A percentile compares a stretch with the other conserved stretches of the same genome.
Evolutionary conservation across 768 basidiomycete species (phyloP).

Genomic region (Melanogaster broomeanus): DNA sequence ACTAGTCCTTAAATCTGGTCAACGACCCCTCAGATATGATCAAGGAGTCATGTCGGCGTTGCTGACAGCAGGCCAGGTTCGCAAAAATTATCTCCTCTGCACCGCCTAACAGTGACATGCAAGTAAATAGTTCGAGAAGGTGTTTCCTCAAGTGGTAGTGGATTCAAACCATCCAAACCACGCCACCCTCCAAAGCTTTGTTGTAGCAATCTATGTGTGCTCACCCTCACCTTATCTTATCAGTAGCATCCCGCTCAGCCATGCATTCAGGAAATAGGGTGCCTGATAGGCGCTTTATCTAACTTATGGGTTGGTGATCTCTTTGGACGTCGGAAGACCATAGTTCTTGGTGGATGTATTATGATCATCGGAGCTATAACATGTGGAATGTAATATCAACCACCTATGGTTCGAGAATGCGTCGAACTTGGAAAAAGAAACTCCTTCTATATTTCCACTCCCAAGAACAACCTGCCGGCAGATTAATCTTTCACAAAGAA

Average conservation of each 20-base stretch:
- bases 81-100: neutral
- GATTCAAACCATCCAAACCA: slow-evolving; percentile 39
- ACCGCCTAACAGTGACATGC: slow-evolving; percentile 4
- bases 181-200: slow-evolving; percentile 58
- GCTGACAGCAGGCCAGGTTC: slow-evolving; percentile 54
- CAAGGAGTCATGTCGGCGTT: slow-evolving; percentile 74
- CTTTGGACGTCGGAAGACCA: slow-evolving; percentile 59
- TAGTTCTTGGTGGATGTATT: slow-evolving; percentile 55
- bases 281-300: slow-evolving; percentile 61
- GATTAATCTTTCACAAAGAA: no score
- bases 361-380: slow-evolving; percentile 70
- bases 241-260: neutral
- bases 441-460: no score
- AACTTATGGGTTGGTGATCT: slow-evolving; percentile 63
- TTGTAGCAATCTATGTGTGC: slow-evolving; percentile 59
- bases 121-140: slow-evolving; percentile 54
- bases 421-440: no score
- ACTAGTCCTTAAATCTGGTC: neutral
- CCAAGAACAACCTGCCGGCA: no score
- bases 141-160: slow-evolving; percentile 56
- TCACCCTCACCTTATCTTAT: neutral
- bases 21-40: slow-evolving; percentile 48
- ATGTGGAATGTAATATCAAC: slow-evolving; percentile 65
- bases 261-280: slow-evolving; percentile 56
- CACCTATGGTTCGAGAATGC: no score